Evolutionary conservation across 1,139 yeast genomes (phyloP).

Genomic region (Yamadazyma conglobata): DNA sequence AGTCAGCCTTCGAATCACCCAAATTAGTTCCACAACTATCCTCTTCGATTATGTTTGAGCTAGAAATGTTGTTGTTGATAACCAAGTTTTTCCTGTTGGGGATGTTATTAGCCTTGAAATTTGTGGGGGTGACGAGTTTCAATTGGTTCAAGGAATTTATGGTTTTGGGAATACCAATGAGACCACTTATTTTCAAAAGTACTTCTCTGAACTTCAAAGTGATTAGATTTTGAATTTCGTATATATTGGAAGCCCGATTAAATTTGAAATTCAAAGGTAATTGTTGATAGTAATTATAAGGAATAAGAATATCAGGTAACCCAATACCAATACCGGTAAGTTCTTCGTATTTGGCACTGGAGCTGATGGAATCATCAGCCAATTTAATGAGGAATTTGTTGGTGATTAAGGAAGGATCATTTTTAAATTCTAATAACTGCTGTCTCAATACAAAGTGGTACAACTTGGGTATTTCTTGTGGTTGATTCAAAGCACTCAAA

Average conservation of each 20-base stretch:
- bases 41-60: constrained; percentile 40
- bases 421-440: constrained; percentile 34
- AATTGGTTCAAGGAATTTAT: constrained; percentile 73
- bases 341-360: constrained; percentile 38
- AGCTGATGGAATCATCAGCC: constrained; percentile 40
- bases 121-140: constrained; percentile 62
- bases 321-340: constrained; percentile 42
- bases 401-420: constrained; percentile 27
- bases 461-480: constrained; percentile 73
- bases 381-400: constrained; percentile 27
- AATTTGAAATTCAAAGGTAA: constrained; percentile 40
- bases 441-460: constrained; percentile 70
- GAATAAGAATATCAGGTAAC: constrained; percentile 43
- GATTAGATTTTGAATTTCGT: constrained; percentile 33
- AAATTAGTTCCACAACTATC: constrained; percentile 40
- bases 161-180: constrained; percentile 80
- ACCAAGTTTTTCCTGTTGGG: constrained; percentile 33
- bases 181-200: constrained; percentile 69
- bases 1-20: constrained; percentile 17
- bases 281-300: constrained; percentile 37
- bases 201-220: constrained; percentile 72
- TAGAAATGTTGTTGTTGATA: constrained; percentile 33
- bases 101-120: constrained; percentile 25
- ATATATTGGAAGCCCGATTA: constrained; percentile 28
- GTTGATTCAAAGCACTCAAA: constrained; percentile 75